Evolutionary conservation across 495 filamentous ascomycete species (phyloP).

Genomic region (Aspergillus baeticus): DNA sequence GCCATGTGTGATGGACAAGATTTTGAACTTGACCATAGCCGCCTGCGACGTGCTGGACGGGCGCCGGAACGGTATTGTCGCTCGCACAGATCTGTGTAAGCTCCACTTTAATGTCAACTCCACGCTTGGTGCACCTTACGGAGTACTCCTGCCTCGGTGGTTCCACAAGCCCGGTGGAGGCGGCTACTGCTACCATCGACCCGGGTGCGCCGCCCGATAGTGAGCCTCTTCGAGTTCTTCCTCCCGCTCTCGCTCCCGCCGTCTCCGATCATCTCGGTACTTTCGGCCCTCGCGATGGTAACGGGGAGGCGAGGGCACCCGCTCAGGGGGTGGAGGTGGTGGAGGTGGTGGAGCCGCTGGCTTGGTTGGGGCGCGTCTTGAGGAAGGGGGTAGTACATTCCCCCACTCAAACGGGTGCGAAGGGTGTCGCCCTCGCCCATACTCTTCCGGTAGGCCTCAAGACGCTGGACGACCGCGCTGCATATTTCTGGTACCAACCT

Average conservation of each 20-base stretch:
- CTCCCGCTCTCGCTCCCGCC: conserved; percentile 18
- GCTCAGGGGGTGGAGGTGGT: conserved; percentile 12
- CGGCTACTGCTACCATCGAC: conserved; percentile 18
- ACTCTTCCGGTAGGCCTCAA: conserved; percentile 33
- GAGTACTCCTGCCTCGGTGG: too few species aligned
- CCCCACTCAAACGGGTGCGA: too few species aligned
- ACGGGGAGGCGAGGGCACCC: conserved; percentile 12
- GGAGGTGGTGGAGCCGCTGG: conserved; percentile 4
- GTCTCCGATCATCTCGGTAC: conserved; percentile 19
- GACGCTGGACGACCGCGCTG: conserved; percentile 28
- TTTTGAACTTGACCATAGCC: too few species aligned
- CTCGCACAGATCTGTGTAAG: too few species aligned
- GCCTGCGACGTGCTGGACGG: too few species aligned
- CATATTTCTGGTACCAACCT: conserved; percentile 36
- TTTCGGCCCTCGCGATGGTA: conserved; percentile 20
- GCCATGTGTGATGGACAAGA: too few species aligned
- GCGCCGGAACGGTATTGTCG: too few species aligned
- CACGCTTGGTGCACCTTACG: too few species aligned
- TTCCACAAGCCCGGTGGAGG: too few species aligned
- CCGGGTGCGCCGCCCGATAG: conserved; percentile 15
- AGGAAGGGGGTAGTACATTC: conserved; percentile 36
- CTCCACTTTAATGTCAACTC: too few species aligned
- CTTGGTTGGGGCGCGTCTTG: conserved; percentile 9
- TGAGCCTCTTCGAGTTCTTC: conserved; percentile 14
- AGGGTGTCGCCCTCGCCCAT: conserved; percentile 32